Base-by-base conservation (phyloP, 2,329 filamentous ascomycete species). In the Claviceps quebecensis region DNA sequence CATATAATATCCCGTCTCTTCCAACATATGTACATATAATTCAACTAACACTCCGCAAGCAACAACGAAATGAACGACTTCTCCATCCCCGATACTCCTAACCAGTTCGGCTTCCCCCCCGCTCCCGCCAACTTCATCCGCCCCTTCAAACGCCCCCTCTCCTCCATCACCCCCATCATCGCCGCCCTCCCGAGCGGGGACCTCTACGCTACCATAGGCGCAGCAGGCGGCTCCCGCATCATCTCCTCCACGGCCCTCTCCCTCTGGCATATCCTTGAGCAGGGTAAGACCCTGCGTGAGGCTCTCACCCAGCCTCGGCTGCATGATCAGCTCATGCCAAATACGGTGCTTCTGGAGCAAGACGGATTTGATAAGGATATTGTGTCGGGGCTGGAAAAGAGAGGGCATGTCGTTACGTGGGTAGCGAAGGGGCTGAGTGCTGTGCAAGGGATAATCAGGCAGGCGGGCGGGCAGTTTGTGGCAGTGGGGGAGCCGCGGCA, bases 31-130 rank as follows among this genome's bases (percentile, higher is more conserved):
- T 3, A 23, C 5, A 19, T 22, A 19, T 22, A 22, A 16, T 14
- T 14, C 8, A 6, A 17, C 45, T 36, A 36, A 46, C n/a, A 16
- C 17, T 4, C 23, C 13, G 5, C 26, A 39, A 70, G 67, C 26
- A 84, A 82, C 66, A 73, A 81, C 64, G 76, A 84, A 66, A 80
- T 80, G 74, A 77, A 83, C 71, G 88, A 95, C 69, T 96, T 96
- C 71, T 87, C 83, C 47, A 89, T 95, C 59, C 90, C 91, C 0
- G 80, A 80, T 50, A 70, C 76, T 1, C 75, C 74, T 53, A 95
- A 95, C 64, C 80, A 83, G 26, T 97, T 96, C 63, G 89, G 88
- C 49, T 95, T 88, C 69, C 77, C 83, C 45, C 89, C 91, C 1
- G 83, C 80, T 0, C 78, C 81, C 4, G 77, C 83, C 45, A 96